Percentiles rank a stretch among this genome's conserved stretches.
These are phyloP conservation scores for Kwoniella shandongensis DNA, from an alignment of 768 basidiomycete species.

Conservation along the genomic window DNA sequence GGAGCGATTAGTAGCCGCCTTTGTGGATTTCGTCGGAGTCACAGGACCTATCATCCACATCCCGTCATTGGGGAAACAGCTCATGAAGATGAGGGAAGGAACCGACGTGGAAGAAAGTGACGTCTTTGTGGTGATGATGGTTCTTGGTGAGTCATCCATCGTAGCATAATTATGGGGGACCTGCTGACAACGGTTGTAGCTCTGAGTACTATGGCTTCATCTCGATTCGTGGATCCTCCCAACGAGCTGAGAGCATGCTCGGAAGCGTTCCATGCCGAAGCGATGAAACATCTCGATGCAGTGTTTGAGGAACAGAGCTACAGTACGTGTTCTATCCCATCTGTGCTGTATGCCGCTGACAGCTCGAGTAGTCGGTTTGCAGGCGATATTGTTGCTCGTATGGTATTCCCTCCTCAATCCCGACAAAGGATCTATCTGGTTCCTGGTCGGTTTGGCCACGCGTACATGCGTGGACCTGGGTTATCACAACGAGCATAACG, in stretches of 20 bases:
- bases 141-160: constrained; percentile 43
- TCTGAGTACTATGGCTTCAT: constrained; percentile 53
- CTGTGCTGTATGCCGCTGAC: neutral
- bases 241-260: constrained; percentile 53
- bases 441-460: constrained; percentile 53
- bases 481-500: constrained; percentile 53
- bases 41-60: constrained; percentile 55
- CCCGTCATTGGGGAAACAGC: constrained; percentile 50
- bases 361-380: constrained; percentile 44
- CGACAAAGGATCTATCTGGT: constrained; percentile 54
- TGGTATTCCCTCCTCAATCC: constrained; percentile 55
- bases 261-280: constrained; percentile 54
- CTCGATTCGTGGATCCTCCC: constrained; percentile 53
- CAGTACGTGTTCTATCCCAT: constrained; percentile 24
- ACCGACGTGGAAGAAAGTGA: constrained; percentile 51
- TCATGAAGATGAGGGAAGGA: constrained; percentile 49
- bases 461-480: constrained; percentile 53
- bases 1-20: constrained; percentile 52
- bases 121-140: constrained; percentile 55
- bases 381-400: constrained; percentile 52
- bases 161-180: constrained; percentile 1
- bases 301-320: constrained; percentile 52
- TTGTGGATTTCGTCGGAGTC: constrained; percentile 55
- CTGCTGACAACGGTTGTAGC: constrained; percentile 36
- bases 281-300: constrained; percentile 53